Percentiles rank a stretch among this genome's conserved stretches.
Conservation (phyloP, 192 early-diverging fungal genomes). For the Lobosporangium transversale region DNA sequence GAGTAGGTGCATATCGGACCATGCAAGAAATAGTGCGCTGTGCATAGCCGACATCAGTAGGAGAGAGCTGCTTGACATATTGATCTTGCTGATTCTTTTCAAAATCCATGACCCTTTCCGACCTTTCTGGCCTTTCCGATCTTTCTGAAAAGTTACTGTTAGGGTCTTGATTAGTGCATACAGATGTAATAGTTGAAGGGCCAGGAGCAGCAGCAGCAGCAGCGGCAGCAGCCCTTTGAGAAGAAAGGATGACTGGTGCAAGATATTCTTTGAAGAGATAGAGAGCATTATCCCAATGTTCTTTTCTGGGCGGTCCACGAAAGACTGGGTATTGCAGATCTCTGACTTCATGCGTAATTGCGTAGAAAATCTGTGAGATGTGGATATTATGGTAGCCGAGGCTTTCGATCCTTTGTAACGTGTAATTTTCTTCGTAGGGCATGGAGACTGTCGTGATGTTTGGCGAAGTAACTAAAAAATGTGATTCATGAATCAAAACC, state of each 20-base stretch:
- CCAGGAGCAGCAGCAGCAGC: not conserved
- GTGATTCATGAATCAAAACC: too few relatives aligned
- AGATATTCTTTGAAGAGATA: not conserved
- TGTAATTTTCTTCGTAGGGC: too few relatives aligned
- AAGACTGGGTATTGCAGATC: not conserved
- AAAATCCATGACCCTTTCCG: not conserved
- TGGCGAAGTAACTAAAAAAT: too few relatives aligned
- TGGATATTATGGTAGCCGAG: too few relatives aligned
- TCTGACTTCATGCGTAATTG: not conserved
- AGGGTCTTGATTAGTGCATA: too few relatives aligned
- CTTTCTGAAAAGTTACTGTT: not conserved
- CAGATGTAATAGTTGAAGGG: too few relatives aligned
- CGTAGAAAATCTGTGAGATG: too few relatives aligned
- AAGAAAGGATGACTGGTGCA: not conserved
- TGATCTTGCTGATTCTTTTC: not conserved
- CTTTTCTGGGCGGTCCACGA: not conserved
- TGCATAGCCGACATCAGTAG: not conserved
- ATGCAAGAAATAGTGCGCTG: constrained; percentile 9
- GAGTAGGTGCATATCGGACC: constrained; percentile 31
- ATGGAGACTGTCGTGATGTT: too few relatives aligned
- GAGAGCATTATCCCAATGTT: not conserved
- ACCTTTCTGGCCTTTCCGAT: not conserved
- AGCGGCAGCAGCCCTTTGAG: not conserved
- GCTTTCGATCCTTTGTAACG: too few relatives aligned
- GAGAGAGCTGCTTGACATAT: not conserved